Percentiles rank a stretch among this genome's conserved stretches.
phyloP scores from a whole-genome alignment of 2,329 filamentous ascomycete genomes.

The Fusarium illudens region DNA sequence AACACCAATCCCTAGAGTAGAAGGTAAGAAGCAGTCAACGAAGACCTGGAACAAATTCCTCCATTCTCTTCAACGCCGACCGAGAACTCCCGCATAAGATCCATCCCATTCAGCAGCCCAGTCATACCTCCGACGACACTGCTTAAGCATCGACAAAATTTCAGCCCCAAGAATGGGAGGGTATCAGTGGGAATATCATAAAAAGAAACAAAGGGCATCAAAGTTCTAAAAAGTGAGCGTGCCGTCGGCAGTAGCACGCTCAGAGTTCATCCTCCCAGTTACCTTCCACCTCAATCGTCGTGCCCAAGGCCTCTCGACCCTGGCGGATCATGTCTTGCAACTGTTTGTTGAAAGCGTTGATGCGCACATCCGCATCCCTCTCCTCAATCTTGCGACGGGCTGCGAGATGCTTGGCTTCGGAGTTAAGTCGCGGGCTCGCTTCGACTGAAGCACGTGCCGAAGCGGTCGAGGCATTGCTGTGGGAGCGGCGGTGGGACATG shows the following conservation, averaged over 20 bases:
- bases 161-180: constrained; percentile 15
- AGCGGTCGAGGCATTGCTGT: constrained; percentile 56
- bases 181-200: constrained; percentile 28
- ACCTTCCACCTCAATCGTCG: constrained; percentile 68
- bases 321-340: constrained; percentile 88
- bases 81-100: constrained; percentile 22
- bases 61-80: constrained; percentile 20
- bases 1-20: constrained; percentile 1
- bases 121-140: constrained; percentile 7
- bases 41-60: constrained; percentile 3
- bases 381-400: constrained; percentile 78
- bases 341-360: constrained; percentile 80
- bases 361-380: constrained; percentile 78
- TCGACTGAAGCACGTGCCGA: constrained; percentile 45
- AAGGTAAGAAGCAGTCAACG: constrained; percentile 15
- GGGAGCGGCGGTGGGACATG: constrained; percentile 52
- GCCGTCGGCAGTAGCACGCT: constrained; percentile 14
- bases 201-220: constrained; percentile 4
- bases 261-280: constrained; percentile 55
- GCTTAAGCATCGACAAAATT: constrained; percentile 8
- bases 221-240: constrained; percentile 4
- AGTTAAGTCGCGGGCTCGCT: constrained; percentile 60
- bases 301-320: constrained; percentile 85
- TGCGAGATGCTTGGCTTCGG: constrained; percentile 78
- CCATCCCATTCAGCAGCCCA: constrained; percentile 5